phyloP scores from a whole-genome alignment of 495 filamentous ascomycete species.

The Viridothelium virens region DNA sequence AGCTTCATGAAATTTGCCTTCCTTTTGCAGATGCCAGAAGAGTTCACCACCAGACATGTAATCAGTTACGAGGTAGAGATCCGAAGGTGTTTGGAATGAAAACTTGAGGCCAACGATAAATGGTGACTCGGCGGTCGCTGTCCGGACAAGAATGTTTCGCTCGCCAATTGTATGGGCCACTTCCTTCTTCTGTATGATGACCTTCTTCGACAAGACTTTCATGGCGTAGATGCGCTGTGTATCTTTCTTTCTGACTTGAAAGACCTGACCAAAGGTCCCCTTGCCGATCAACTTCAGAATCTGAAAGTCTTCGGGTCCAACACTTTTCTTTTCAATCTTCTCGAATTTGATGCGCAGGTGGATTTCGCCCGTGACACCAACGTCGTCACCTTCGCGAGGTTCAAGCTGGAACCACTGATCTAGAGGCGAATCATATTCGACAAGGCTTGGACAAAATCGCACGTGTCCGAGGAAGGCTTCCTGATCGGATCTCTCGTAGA shows the following conservation, averaged over 20 bases:
- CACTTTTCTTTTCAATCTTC: constrained; percentile 82
- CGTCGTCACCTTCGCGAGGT: constrained; percentile 54
- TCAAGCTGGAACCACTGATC: constrained; percentile 83
- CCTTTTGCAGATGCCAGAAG: constrained; percentile 98
- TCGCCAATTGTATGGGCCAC: constrained; percentile 95
- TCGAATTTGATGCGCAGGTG: constrained; percentile 79
- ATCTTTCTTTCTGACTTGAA: constrained; percentile 97
- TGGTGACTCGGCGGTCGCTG: constrained; percentile 88
- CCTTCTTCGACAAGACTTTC: constrained; percentile 98
- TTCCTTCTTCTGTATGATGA: constrained; percentile 99
- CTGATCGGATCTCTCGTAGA: constrained; percentile 78
- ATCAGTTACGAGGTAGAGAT: constrained; percentile 97
- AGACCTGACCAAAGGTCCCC: constrained; percentile 98
- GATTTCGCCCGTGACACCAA: constrained; percentile 82
- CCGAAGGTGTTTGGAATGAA: constrained; percentile 94
- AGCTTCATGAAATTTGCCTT: constrained; percentile 89
- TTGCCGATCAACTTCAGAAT: constrained; percentile 95
- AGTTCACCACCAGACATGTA: constrained; percentile 99
- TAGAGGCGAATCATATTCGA: constrained; percentile 57
- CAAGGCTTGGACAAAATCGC: constrained; percentile 50
- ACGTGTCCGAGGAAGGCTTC: constrained; percentile 92
- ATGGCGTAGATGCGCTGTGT: constrained; percentile 94
- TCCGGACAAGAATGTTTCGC: constrained; percentile 92
- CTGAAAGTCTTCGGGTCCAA: constrained; percentile 93
- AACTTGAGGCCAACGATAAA: constrained; percentile 99